These are phyloP conservation scores for Ganoderma sinense DNA, from an alignment of 1,284 basidiomycete species.

Conservation along the genomic window DNA sequence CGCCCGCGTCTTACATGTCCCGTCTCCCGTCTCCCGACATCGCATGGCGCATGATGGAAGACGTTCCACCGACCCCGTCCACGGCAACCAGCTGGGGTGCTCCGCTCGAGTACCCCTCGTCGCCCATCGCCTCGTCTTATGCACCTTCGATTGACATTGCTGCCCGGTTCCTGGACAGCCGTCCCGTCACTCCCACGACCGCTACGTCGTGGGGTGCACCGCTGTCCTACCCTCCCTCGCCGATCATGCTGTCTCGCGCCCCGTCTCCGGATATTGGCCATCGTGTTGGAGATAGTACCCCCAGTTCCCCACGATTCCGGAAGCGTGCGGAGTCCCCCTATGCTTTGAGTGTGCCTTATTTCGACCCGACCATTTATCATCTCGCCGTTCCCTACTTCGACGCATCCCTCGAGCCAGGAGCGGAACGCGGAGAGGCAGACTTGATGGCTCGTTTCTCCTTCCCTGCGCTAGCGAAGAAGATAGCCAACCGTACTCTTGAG, in stretches of 20 bases:
- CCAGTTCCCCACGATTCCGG: constrained; percentile 20
- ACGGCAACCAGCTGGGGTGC: constrained; percentile 57
- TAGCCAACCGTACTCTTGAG: background rate
- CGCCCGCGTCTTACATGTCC: constrained; percentile 35
- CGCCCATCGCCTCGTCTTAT: constrained; percentile 41
- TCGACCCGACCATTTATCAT: constrained; percentile 10
- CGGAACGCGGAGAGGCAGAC: constrained; percentile 1
- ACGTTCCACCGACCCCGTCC: constrained; percentile 53
- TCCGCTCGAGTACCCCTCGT: constrained; percentile 48
- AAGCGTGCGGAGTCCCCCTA: no score
- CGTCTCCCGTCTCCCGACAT: constrained; percentile 49
- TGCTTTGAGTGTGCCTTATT: background rate
- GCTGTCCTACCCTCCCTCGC: constrained; percentile 50
- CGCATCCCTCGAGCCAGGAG: constrained; percentile 5
- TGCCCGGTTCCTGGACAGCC: constrained; percentile 44
- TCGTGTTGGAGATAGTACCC: constrained; percentile 27
- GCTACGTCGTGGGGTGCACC: constrained; percentile 57
- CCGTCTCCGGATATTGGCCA: constrained; percentile 33
- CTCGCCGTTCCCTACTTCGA: constrained; percentile 36
- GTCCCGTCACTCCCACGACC: constrained; percentile 48
- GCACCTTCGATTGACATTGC: constrained; percentile 53
- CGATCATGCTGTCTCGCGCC: constrained; percentile 38
- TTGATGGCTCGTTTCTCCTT: constrained; percentile 30
- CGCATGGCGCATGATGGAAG: constrained; percentile 55
- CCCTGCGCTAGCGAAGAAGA: constrained; percentile 24